phyloP scores from a whole-genome alignment of 371 early-diverging fungal species.

The Mortierella sp. region DNA sequence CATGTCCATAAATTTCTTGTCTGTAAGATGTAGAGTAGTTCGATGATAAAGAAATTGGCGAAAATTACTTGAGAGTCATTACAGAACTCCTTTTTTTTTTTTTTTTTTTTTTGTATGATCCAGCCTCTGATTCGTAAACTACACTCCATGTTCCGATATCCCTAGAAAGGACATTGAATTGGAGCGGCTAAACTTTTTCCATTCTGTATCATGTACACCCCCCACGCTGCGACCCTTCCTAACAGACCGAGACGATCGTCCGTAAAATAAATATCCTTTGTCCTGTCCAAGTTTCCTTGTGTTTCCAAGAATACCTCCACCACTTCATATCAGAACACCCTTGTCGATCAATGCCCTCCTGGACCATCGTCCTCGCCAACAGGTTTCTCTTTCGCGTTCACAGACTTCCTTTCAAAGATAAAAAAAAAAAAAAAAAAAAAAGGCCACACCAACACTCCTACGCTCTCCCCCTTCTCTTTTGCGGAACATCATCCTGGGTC shows the following conservation, averaged over 20 bases:
- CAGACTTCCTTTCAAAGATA: constrained; percentile 1
- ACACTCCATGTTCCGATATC: not conserved
- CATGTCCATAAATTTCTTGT: not conserved
- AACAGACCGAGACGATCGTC: too few species aligned
- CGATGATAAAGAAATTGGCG: not conserved
- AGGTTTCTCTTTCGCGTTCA: not conserved
- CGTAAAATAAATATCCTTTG: too few species aligned
- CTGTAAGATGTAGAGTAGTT: not conserved
- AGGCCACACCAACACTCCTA: constrained; percentile 11
- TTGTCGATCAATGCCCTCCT: too few species aligned
- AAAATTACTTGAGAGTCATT: too few species aligned
- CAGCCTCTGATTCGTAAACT: not conserved
- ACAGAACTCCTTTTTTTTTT: not conserved
- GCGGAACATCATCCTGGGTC: too few species aligned
- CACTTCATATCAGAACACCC: too few species aligned
- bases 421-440: not conserved
- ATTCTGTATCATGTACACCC: not conserved
- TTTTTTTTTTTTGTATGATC: not conserved
- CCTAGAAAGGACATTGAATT: too few species aligned
- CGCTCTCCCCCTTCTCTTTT: not conserved
- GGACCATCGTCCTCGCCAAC: too few species aligned
- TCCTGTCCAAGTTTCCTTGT: constrained; percentile 71
- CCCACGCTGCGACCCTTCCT: not conserved
- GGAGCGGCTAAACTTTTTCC: too few species aligned
- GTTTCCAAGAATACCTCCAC: constrained; percentile 58